Evolutionary conservation across 2,329 filamentous ascomycete genomes (phyloP).

Genomic region (Trichoderma cornu-damae): DNA sequence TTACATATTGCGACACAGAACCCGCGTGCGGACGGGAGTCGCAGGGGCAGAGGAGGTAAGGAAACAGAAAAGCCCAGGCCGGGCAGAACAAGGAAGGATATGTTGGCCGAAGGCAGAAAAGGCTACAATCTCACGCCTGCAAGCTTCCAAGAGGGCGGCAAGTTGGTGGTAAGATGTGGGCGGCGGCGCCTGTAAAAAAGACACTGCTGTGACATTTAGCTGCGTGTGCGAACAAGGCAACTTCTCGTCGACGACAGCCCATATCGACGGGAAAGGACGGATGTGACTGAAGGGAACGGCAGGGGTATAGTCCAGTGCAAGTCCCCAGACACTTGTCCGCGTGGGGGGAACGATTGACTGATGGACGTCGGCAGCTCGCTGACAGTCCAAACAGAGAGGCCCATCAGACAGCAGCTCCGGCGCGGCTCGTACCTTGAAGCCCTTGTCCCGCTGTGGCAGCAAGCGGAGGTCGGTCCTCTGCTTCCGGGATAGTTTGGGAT

Average conservation of each 20-base stretch:
- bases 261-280: constrained; percentile 12
- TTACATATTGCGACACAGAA: constrained; percentile 34
- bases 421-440: constrained; percentile 13
- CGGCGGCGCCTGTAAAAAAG: constrained; percentile 5
- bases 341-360: constrained; percentile 17
- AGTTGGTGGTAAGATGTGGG: constrained; percentile 1
- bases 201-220: constrained; percentile 12
- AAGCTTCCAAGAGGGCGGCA: neutral
- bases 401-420: constrained; percentile 16
- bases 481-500: constrained; percentile 15
- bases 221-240: constrained; percentile 9
- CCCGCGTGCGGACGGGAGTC: constrained; percentile 17
- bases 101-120: neutral
- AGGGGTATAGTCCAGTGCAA: neutral
- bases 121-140: constrained; percentile 8
- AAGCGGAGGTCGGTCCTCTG: constrained; percentile 16
- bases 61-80: constrained; percentile 2
- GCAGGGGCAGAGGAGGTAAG: constrained; percentile 9
- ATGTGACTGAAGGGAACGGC: neutral
- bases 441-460: constrained; percentile 11
- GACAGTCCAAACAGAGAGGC: neutral
- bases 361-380: constrained; percentile 11
- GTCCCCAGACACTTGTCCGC: constrained; percentile 13
- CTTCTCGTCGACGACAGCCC: neutral
- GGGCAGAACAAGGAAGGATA: constrained; percentile 10